Conservation (phyloP, 768 basidiomycete species). For the Mycena galericulata region DNA sequence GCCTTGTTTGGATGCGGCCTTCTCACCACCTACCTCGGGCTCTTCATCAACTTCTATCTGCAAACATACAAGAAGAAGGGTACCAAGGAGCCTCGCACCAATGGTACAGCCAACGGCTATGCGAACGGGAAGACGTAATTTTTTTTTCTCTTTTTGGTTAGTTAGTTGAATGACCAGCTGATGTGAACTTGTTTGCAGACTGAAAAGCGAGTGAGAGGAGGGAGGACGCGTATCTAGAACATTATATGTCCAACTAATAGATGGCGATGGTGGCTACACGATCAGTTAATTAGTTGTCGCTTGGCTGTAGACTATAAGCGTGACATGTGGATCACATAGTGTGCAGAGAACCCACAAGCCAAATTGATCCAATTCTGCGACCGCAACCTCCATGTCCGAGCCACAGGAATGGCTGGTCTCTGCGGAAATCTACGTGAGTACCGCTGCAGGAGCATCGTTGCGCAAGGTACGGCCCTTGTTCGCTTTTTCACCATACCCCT, state of each 20-base stretch:
- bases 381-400: constrained; percentile 24
- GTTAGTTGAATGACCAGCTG: constrained; percentile 23
- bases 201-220: constrained; percentile 35
- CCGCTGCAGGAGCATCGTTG: constrained; percentile 59
- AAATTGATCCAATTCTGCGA: background rate
- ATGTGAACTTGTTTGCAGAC: constrained; percentile 27
- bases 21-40: constrained; percentile 89
- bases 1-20: constrained; percentile 92
- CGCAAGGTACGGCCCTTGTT: constrained; percentile 70
- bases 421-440: constrained; percentile 72
- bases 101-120: constrained; percentile 58
- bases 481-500: constrained; percentile 22
- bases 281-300: constrained; percentile 14
- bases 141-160: background rate
- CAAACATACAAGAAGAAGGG: constrained; percentile 81
- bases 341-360: too few relatives aligned
- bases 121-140: constrained; percentile 54
- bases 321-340: too few relatives aligned
- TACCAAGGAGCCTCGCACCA: constrained; percentile 53
- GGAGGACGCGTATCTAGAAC: background rate
- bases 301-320: background rate
- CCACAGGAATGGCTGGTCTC: constrained; percentile 67
- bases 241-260: constrained; percentile 23
- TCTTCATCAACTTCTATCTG: constrained; percentile 97
- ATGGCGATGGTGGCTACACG: background rate